Conservation (phyloP, 78 protist species). For the Dictyostelium firmibasis region DNA sequence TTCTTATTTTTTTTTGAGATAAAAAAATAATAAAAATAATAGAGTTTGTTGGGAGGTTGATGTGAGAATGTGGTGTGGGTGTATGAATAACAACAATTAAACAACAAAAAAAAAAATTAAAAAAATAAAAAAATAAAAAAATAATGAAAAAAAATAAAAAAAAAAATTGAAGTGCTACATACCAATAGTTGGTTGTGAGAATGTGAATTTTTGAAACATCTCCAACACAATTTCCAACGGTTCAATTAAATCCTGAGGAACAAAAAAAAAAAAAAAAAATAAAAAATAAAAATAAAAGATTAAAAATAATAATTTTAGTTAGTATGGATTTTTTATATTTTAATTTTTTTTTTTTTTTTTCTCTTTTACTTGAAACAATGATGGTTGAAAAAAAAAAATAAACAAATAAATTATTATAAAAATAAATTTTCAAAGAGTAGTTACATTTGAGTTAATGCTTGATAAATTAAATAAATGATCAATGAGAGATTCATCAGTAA, state of each 20-base stretch:
- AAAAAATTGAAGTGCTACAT: not conserved
- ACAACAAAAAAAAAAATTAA: not conserved
- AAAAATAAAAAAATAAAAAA: not conserved
- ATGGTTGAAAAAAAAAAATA: no score
- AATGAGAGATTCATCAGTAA: not conserved
- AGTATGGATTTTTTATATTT: not conserved
- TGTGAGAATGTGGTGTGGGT: not conserved
- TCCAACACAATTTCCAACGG: not conserved
- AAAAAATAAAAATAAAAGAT: no score
- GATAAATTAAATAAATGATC: not conserved
- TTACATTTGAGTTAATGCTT: not conserved
- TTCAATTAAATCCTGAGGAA: slow-evolving; percentile 8
- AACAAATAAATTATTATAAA: not conserved
- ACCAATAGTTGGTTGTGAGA: not conserved
- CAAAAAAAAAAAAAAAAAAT: not conserved
- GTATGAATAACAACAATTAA: not conserved
- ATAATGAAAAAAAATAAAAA: not conserved
- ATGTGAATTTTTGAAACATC: slow-evolving; percentile 7
- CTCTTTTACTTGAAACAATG: no score
- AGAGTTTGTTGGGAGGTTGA: not conserved
- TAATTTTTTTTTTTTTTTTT: not conserved
- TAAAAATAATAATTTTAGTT: not conserved
- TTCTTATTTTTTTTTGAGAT: no score
- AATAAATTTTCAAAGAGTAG: not conserved
- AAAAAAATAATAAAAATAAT: not conserved